Evolutionary conservation across 495 filamentous ascomycete genomes (phyloP).

Genomic region (Penicillium cataractarum): DNA sequence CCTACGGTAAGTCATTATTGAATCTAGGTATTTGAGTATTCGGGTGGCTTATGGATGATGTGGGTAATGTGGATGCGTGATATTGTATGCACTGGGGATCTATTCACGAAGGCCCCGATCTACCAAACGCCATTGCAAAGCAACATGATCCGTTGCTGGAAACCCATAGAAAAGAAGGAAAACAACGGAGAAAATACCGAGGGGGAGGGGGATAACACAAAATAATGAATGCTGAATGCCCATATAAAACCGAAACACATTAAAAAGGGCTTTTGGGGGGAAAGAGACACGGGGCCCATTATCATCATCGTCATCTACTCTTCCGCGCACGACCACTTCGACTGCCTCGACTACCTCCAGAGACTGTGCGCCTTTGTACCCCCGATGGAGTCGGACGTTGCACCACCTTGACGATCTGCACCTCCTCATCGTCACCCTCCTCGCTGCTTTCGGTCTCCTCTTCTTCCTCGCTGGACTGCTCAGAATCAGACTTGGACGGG

Average conservation of each 20-base stretch:
- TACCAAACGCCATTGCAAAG: constrained; percentile 4
- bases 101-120: constrained; percentile 10
- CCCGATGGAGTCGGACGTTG: constrained; percentile 33
- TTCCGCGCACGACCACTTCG: constrained; percentile 31
- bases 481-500: constrained; percentile 25
- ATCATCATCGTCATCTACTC: constrained; percentile 23
- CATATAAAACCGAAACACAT: constrained; percentile 11
- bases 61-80: constrained; percentile 4
- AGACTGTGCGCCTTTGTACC: constrained; percentile 24
- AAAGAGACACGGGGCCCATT: constrained; percentile 16
- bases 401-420: constrained; percentile 39
- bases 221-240: constrained; percentile 5
- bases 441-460: constrained; percentile 29
- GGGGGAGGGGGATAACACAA: constrained; percentile 5
- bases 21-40: background rate
- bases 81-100: constrained; percentile 8
- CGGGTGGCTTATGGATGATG: too few relatives aligned
- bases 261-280: constrained; percentile 5
- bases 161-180: background rate
- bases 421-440: constrained; percentile 40
- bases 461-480: constrained; percentile 28
- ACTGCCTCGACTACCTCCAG: constrained; percentile 20
- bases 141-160: constrained; percentile 2
- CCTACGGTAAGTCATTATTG: too few relatives aligned
- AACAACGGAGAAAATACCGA: background rate